Evolutionary conservation across 441 rosid species (phyloP).

Genomic region (Melastoma candidum): DNA sequence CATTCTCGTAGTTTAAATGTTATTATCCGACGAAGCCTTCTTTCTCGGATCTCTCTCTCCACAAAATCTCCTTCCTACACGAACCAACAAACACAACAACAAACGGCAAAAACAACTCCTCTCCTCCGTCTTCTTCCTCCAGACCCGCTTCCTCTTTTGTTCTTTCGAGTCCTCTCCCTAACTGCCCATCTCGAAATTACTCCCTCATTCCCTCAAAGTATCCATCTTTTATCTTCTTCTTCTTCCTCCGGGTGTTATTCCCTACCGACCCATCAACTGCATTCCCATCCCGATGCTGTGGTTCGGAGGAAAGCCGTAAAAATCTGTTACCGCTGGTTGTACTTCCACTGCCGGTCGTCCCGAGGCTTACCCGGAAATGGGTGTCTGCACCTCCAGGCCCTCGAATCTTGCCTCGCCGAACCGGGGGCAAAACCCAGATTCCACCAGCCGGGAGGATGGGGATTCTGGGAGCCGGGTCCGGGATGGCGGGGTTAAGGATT

Average conservation of each 20-base stretch:
- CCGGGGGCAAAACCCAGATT: constrained; percentile 20
- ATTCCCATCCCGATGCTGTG: background rate
- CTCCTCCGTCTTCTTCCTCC: no score
- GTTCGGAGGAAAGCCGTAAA: background rate
- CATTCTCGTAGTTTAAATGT: no score
- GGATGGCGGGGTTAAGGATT: constrained; percentile 18
- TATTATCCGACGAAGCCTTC: no score
- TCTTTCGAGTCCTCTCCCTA: no score
- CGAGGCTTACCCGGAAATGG: constrained; percentile 38
- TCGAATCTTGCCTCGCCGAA: constrained; percentile 24
- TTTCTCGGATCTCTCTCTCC: no score
- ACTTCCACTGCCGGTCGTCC: background rate
- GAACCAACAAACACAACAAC: no score
- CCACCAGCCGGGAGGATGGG: constrained; percentile 9
- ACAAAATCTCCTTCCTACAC: no score
- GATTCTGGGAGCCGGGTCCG: constrained; percentile 17
- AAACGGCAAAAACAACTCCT: no score
- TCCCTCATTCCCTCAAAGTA: no score
- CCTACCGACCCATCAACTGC: background rate
- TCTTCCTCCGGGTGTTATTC: background rate
- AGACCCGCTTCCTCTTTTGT: no score
- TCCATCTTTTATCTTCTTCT: background rate
- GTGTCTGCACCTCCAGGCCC: constrained; percentile 75
- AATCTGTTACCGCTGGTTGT: background rate
- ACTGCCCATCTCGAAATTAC: background rate